These are phyloP conservation scores for Monilinia vaccinii-corymbosi DNA, from an alignment of 2,329 filamentous ascomycete genomes.

Conservation along the genomic window DNA sequence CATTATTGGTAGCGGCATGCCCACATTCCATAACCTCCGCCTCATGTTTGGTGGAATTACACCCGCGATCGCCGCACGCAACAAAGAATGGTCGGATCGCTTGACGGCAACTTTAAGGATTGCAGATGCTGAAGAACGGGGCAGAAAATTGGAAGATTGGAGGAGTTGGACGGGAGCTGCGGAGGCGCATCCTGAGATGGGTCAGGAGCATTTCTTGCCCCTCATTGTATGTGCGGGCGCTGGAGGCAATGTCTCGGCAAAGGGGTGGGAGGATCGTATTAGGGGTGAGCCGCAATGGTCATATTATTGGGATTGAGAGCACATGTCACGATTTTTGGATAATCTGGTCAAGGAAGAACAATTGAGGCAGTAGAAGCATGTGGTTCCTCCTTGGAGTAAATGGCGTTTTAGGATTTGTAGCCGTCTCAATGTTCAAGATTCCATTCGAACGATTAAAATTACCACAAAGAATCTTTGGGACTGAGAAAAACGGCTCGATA, in stretches of 20 bases:
- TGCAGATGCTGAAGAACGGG: conserved; percentile 30
- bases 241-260: conserved; percentile 39
- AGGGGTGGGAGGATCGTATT: conserved; percentile 15
- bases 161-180: conserved; percentile 44
- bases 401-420: background rate
- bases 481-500: background rate
- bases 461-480: background rate
- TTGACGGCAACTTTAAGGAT: conserved; percentile 29
- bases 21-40: conserved; percentile 58
- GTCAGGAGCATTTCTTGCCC: conserved; percentile 53
- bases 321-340: background rate
- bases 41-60: conserved; percentile 40
- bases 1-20: conserved; percentile 64
- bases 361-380: too few species aligned
- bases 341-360: background rate
- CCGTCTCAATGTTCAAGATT: background rate
- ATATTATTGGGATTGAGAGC: conserved; percentile 19
- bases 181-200: conserved; percentile 46
- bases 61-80: conserved; percentile 49
- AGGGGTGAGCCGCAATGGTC: conserved; percentile 16
- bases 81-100: conserved; percentile 42
- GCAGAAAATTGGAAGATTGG: conserved; percentile 36
- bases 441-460: background rate
- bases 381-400: background rate
- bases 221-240: conserved; percentile 49